Conservation (phyloP, 495 filamentous ascomycete species). For the Tuber brumale region DNA sequence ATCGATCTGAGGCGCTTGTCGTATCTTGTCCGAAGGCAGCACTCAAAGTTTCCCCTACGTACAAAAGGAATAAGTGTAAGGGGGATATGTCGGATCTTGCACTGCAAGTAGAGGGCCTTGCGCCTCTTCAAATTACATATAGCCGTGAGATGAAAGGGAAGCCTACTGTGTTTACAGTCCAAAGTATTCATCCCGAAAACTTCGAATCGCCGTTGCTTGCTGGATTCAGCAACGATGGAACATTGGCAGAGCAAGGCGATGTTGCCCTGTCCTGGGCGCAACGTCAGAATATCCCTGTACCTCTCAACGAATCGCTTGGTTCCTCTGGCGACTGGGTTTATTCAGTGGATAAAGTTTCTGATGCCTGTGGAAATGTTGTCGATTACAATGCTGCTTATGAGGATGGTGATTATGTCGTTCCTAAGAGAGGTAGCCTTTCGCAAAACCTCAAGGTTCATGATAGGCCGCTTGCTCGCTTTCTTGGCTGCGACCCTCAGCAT, state of each 20-base stretch:
- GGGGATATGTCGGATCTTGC: constrained; percentile 80
- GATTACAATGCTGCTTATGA: constrained; percentile 65
- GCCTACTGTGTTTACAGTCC: constrained; percentile 72
- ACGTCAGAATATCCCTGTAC: constrained; percentile 63
- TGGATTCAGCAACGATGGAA: constrained; percentile 51
- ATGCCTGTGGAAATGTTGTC: constrained; percentile 79
- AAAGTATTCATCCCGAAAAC: constrained; percentile 85
- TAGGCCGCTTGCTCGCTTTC: constrained; percentile 63
- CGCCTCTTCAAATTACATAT: constrained; percentile 88
- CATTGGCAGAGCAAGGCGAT: constrained; percentile 49
- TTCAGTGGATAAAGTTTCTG: constrained; percentile 80
- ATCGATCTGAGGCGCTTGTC: constrained; percentile 67
- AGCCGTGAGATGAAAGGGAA: constrained; percentile 67
- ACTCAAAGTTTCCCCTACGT: constrained; percentile 56
- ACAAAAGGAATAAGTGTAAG: constrained; percentile 58
- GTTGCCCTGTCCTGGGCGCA: constrained; percentile 74
- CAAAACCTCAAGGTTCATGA: constrained; percentile 81
- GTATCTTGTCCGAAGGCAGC: constrained; percentile 72
- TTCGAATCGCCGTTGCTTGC: constrained; percentile 66
- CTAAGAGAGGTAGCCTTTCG: constrained; percentile 57
- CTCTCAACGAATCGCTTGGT: constrained; percentile 80
- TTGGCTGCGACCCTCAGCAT: constrained; percentile 66
- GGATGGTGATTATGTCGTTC: constrained; percentile 55
- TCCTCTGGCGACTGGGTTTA: constrained; percentile 76
- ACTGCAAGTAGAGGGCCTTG: constrained; percentile 76